A percentile compares a stretch with the other conserved stretches of the same genome.
Conservation (phyloP, 2,329 filamentous ascomycete species). For the Pseudopyricularia cyperi region DNA sequence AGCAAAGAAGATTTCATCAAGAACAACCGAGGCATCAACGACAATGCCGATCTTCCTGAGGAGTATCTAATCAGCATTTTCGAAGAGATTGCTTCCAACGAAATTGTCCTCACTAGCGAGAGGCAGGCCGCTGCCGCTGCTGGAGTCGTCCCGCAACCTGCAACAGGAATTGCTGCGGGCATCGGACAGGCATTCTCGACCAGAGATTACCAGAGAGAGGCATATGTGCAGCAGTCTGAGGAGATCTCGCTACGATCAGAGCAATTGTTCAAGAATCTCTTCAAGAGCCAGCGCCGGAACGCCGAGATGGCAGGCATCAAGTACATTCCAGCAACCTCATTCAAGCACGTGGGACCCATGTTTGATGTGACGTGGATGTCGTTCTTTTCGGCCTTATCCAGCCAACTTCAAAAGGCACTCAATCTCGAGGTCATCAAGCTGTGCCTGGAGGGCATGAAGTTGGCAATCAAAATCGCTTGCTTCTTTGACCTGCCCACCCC, state of each 20-base stretch:
- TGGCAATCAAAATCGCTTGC: slow-evolving; percentile 87
- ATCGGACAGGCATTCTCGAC: slow-evolving; percentile 84
- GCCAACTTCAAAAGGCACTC: slow-evolving; percentile 83
- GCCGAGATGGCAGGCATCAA: slow-evolving; percentile 53
- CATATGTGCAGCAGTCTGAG: slow-evolving; percentile 88
- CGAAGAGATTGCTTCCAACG: slow-evolving; percentile 81
- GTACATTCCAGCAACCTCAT: slow-evolving; percentile 89
- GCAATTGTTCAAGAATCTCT: slow-evolving; percentile 86
- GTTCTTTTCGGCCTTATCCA: slow-evolving; percentile 87
- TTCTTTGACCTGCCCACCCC: slow-evolving; percentile 89
- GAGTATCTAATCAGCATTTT: slow-evolving; percentile 85
- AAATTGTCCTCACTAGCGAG: slow-evolving; percentile 91
- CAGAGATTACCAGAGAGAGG: slow-evolving; percentile 81
- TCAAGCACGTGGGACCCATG: slow-evolving; percentile 94
- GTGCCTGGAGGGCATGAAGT: slow-evolving; percentile 89
- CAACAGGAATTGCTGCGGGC: slow-evolving; percentile 61
- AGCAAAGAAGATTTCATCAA: slow-evolving; percentile 96
- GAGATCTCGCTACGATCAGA: slow-evolving; percentile 65
- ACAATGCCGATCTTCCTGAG: slow-evolving; percentile 81
- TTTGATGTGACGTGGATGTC: slow-evolving; percentile 99
- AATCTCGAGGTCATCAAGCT: slow-evolving; percentile 85
- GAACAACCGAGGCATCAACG: slow-evolving; percentile 97
- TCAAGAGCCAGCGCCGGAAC: slow-evolving; percentile 77
- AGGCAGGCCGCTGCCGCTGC: slow-evolving; percentile 76
- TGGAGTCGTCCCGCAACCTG: slow-evolving; percentile 47